phyloP scores from a whole-genome alignment of 331 rosid genomes.

The Dryas integrifolia region DNA sequence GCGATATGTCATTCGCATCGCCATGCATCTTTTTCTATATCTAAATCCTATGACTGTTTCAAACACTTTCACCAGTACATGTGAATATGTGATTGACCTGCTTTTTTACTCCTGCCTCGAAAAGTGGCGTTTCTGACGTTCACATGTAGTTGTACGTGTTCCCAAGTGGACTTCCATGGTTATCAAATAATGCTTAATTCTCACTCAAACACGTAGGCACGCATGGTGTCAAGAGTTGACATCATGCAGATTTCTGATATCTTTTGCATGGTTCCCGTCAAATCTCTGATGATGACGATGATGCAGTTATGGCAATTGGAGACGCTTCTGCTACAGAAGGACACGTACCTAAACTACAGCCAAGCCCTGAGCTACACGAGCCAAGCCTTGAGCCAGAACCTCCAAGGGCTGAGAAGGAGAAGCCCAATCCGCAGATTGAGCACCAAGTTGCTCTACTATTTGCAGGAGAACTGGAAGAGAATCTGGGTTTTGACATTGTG shows the following conservation, averaged over 20 bases:
- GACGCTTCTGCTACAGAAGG: conserved; percentile 87
- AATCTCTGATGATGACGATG: conserved; percentile 26
- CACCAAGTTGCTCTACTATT: conserved; percentile 56
- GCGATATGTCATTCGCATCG: too few relatives aligned
- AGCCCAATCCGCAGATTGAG: conserved; percentile 71
- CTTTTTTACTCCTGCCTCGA: too few relatives aligned
- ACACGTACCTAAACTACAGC: conserved; percentile 91
- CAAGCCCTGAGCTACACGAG: conserved; percentile 98
- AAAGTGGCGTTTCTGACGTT: conserved; percentile 2
- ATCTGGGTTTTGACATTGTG: conserved; percentile 80
- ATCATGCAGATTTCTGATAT: conserved; percentile 12
- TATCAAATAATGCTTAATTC: conserved; percentile 3
- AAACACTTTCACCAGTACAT: background rate
- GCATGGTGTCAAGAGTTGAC: conserved; percentile 34
- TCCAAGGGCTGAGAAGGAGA: conserved; percentile 76
- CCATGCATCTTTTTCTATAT: background rate
- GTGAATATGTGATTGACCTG: too few relatives aligned
- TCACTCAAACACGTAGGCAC: conserved; percentile 25
- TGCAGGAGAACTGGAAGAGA: conserved; percentile 94
- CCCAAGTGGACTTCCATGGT: conserved; percentile 21
- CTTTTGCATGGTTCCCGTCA: background rate
- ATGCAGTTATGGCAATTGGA: conserved; percentile 96
- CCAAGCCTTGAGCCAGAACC: conserved; percentile 97
- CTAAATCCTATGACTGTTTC: conserved; percentile 19
- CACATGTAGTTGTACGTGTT: conserved; percentile 7